phyloP scores from a whole-genome alignment of 352 stramenopile species.

The Plasmopara viticola region DNA sequence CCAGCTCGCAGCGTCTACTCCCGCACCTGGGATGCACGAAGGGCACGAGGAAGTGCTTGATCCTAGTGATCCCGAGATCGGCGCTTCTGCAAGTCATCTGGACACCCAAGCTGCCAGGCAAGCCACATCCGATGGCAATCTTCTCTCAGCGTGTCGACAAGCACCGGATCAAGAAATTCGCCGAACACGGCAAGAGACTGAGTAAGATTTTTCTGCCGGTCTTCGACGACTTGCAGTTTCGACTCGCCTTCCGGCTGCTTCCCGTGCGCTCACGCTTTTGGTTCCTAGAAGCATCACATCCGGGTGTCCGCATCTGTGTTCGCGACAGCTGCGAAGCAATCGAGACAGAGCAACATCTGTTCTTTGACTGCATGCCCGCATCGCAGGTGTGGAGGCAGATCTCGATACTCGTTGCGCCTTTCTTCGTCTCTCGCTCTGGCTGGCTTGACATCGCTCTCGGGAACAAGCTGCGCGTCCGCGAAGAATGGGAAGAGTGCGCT shows the following conservation, averaged over 20 bases:
- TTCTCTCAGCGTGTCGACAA: background rate
- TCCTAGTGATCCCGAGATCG: background rate
- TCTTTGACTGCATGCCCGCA: constrained; percentile 5
- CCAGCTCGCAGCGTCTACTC: background rate
- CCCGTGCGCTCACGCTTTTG: constrained; percentile 4
- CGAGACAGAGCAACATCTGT: constrained; percentile 3
- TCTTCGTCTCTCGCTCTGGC: background rate
- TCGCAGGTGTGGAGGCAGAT: background rate
- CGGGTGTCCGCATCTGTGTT: background rate
- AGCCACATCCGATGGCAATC: constrained; percentile 6
- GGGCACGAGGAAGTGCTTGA: background rate
- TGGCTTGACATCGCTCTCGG: background rate
- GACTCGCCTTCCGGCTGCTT: constrained; percentile 4
- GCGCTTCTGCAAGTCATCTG: background rate
- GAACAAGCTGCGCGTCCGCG: background rate
- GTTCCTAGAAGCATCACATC: background rate
- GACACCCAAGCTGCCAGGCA: background rate
- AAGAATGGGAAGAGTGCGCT: background rate
- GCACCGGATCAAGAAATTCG: constrained; percentile 3
- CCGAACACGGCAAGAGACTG: constrained; percentile 4
- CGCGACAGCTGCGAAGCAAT: background rate
- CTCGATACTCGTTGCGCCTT: background rate
- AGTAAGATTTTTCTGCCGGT: constrained; percentile 5
- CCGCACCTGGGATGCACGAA: constrained; percentile 1
- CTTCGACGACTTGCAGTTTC: constrained; percentile 8